These are phyloP conservation scores for Globisporangium solare DNA, from an alignment of 352 stramenopile species.

Conservation along the genomic window DNA sequence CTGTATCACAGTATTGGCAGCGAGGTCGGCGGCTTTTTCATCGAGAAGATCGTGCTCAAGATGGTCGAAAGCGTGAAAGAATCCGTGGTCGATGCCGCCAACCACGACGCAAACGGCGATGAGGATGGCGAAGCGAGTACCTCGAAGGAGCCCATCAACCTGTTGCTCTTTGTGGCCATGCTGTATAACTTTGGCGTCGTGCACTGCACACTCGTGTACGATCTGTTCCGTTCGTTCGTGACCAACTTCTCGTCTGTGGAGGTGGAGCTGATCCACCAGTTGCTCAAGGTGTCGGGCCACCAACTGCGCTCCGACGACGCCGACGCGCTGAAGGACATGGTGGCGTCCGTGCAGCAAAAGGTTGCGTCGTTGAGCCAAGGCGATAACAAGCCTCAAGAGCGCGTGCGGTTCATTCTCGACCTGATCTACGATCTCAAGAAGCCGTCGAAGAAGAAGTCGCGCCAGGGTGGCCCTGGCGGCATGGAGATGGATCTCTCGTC, in stretches of 20 bases:
- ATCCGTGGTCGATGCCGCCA: slow-evolving; percentile 23
- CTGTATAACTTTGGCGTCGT: slow-evolving; percentile 90
- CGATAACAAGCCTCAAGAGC: slow-evolving; percentile 37
- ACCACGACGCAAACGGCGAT: slow-evolving; percentile 1
- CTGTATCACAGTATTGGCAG: slow-evolving; percentile 77
- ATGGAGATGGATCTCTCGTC: slow-evolving; percentile 66
- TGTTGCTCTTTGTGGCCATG: slow-evolving; percentile 85
- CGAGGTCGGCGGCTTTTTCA: slow-evolving; percentile 77
- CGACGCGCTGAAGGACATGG: slow-evolving; percentile 82
- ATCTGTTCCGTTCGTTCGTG: slow-evolving; percentile 83
- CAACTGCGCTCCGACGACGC: slow-evolving; percentile 84
- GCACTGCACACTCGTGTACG: slow-evolving; percentile 88
- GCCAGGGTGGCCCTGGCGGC: slow-evolving; percentile 33
- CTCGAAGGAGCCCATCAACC: slow-evolving; percentile 71
- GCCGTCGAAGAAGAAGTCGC: slow-evolving; percentile 84
- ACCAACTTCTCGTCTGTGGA: slow-evolving; percentile 67
- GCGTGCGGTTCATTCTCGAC: slow-evolving; percentile 90
- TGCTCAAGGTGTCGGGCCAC: slow-evolving; percentile 77
- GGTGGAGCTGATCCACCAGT: slow-evolving; percentile 84
- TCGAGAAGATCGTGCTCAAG: slow-evolving; percentile 69
- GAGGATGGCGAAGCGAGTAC: slow-evolving; percentile 28
- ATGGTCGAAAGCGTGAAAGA: slow-evolving; percentile 40
- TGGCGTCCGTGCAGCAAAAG: slow-evolving; percentile 78
- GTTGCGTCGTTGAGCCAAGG: slow-evolving; percentile 28
- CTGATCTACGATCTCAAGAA: slow-evolving; percentile 97